Evolutionary conservation across 345 rosid species (phyloP).

Genomic region (Salix caprea): DNA sequence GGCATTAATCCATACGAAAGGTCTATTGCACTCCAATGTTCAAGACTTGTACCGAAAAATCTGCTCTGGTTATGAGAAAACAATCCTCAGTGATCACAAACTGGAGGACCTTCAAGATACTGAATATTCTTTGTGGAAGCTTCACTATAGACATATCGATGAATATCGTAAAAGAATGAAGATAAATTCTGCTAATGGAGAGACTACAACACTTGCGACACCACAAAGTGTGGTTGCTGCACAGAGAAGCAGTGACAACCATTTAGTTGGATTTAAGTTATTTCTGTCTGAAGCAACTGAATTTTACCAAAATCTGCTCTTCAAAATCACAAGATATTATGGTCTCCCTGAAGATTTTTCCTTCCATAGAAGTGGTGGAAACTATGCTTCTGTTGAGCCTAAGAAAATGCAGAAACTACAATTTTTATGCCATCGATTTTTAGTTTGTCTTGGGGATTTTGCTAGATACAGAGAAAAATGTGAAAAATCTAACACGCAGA

Average conservation of each 20-base stretch:
- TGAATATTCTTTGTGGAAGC: constrained; percentile 86
- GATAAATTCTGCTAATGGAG: constrained; percentile 33
- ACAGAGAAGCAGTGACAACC: constrained; percentile 22
- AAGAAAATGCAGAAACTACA: constrained; percentile 41
- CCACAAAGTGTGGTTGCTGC: constrained; percentile 19
- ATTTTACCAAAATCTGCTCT: constrained; percentile 50
- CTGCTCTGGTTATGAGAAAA: constrained; percentile 56
- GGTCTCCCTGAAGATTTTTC: constrained; percentile 45
- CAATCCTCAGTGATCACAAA: constrained; percentile 45
- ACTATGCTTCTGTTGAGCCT: constrained; percentile 28
- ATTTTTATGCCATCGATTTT: constrained; percentile 75
- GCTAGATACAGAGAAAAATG: constrained; percentile 78
- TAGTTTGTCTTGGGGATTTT: constrained; percentile 87
- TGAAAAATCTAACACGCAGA: constrained; percentile 34
- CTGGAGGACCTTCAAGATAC: constrained; percentile 68
- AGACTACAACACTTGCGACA: constrained; percentile 1
- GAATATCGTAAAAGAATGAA: constrained; percentile 76
- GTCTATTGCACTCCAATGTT: constrained; percentile 52
- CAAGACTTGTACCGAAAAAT: constrained; percentile 52
- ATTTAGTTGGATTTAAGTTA: constrained; percentile 48
- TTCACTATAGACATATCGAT: constrained; percentile 73
- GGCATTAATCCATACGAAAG: constrained; percentile 48
- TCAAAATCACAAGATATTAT: constrained; percentile 39
- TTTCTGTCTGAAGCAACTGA: constrained; percentile 58
- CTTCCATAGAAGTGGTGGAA: constrained; percentile 18